Percentiles rank a stretch among this genome's conserved stretches.
Conservation (phyloP, 2,329 filamentous ascomycete species). For the Clarireedia sp. region DNA sequence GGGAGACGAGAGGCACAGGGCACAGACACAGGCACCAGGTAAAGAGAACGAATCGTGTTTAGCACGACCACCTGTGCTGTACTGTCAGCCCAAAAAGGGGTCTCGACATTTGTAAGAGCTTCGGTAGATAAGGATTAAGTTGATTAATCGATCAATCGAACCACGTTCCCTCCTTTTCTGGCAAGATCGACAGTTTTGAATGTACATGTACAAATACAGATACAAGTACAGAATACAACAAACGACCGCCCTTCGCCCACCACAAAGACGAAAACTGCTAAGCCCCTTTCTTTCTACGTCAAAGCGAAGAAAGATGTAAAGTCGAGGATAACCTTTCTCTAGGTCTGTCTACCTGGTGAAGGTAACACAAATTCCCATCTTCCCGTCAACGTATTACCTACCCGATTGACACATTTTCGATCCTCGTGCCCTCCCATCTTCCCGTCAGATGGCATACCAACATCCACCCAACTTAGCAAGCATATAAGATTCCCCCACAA, state of each 20-base stretch:
- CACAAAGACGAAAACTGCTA: slow-evolving; percentile 2
- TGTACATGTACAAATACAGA: neutral
- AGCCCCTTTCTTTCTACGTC: slow-evolving; percentile 1
- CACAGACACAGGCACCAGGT: too few relatives aligned
- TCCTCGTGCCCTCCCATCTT: slow-evolving; percentile 1
- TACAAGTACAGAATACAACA: neutral
- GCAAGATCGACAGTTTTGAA: neutral
- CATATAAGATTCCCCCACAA: neutral
- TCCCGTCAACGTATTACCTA: neutral
- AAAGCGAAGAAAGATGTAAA: neutral
- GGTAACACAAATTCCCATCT: neutral
- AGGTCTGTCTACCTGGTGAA: neutral
- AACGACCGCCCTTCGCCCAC: neutral
- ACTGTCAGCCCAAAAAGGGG: too few relatives aligned
- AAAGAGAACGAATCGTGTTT: too few relatives aligned
- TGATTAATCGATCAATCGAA: neutral
- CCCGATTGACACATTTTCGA: neutral
- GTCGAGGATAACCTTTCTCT: neutral
- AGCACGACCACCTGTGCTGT: too few relatives aligned
- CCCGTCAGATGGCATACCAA: neutral
- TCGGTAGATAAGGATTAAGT: neutral
- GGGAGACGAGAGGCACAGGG: too few relatives aligned
- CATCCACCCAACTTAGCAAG: too few relatives aligned
- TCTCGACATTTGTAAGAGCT: too few relatives aligned
- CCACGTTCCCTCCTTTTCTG: neutral